Evolutionary conservation across 2,329 filamentous ascomycete genomes (phyloP).

Genomic region (Aspergillus fructus): DNA sequence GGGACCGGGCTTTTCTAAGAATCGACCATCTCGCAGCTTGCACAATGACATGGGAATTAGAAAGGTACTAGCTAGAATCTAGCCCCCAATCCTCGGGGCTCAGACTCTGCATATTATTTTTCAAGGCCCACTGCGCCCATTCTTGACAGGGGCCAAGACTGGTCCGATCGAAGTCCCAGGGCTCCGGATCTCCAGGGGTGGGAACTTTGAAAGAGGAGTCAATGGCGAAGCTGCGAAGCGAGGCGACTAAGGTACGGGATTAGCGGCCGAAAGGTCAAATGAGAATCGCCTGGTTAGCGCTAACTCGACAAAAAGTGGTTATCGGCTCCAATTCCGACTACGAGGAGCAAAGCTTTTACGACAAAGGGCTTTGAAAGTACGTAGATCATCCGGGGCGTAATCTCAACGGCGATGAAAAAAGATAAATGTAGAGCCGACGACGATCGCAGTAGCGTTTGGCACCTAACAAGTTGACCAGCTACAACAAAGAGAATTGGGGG

Average conservation of each 20-base stretch:
- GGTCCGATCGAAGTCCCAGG: slow-evolving; percentile 23
- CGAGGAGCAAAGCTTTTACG: neutral
- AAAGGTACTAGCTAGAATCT: slow-evolving; percentile 16
- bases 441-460: neutral
- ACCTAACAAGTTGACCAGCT: slow-evolving; percentile 12
- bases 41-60: slow-evolving; percentile 20
- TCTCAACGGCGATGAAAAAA: slow-evolving; percentile 11
- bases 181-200: slow-evolving; percentile 23
- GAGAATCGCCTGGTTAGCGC: slow-evolving; percentile 23
- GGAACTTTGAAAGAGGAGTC: slow-evolving; percentile 18
- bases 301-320: slow-evolving; percentile 12
- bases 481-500: neutral
- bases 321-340: neutral
- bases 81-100: slow-evolving; percentile 34
- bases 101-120: slow-evolving; percentile 26
- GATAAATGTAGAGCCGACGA: slow-evolving; percentile 3
- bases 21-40: slow-evolving; percentile 8
- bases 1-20: slow-evolving; percentile 23
- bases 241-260: slow-evolving; percentile 7
- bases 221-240: slow-evolving; percentile 9
- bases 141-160: slow-evolving; percentile 16
- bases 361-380: slow-evolving; percentile 8
- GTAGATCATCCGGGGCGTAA: slow-evolving; percentile 8
- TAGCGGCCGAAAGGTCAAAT: slow-evolving; percentile 21
- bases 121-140: slow-evolving; percentile 21